Evolutionary conservation across 495 filamentous ascomycete species (phyloP), one percentile per base, ranked within the genome.

Genomic region (Daldinia concentrica): DNA sequence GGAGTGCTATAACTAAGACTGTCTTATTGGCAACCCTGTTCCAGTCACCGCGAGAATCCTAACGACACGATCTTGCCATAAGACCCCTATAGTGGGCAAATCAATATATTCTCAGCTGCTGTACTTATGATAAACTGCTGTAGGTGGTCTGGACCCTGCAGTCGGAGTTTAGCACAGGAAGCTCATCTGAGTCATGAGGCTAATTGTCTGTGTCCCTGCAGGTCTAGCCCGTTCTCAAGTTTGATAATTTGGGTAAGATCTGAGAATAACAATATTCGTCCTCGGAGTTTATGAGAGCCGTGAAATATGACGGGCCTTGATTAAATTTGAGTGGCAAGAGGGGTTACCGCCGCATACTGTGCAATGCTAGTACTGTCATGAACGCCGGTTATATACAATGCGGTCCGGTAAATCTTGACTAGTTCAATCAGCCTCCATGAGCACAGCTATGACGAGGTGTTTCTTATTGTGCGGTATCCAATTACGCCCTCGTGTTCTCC

Each of bases 311-410:
- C 67, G 61, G 27, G 34, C 24, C 34, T n/a, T 50, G 27, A 32
- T 57, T 30, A 71, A 54, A 14, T 45, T 59, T 29, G 57, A 41
- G 39, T 50, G 50, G 30, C 26, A 56, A 56, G 60, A 60, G 62
- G 68, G 68, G 68, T 39, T 71, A 27, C 62, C 50, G 34, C 37
- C 41, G 32, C 56, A 45, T 17, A 17, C 51, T 39, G 1, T 24
- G 15, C 58, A 51, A 9, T 30, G 24, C 9, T 24, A 54, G 15
- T n/a, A 48, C 17, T 55, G 24, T 50, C 41, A 12, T 59, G 19
- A 50, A 32, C 19, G 15, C 68, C 68, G 68, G 68, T 56, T 71
- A 71, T 70, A 71, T 71, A 62, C 57, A 32, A 29, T n/a, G n/a
- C 51, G 58, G 48, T 14, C 68, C 68, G 62, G 68, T 52, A 66